These are phyloP conservation scores for Saturnispora silvae DNA, from an alignment of 805 yeast species.

Conservation along the genomic window DNA sequence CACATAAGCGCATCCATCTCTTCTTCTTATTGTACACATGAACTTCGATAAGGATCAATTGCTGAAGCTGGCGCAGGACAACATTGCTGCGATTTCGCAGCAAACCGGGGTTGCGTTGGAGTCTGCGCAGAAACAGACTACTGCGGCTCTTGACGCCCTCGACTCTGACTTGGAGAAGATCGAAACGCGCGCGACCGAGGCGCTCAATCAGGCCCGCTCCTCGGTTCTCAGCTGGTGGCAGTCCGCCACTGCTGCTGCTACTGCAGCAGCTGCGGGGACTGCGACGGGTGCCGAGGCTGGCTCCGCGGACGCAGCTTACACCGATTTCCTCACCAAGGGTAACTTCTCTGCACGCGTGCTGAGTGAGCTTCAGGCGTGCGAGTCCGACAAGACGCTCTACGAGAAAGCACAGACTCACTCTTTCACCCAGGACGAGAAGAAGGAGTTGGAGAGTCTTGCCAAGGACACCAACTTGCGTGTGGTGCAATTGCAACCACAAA, in stretches of 20 bases:
- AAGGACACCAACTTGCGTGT: background rate
- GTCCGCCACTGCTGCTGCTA: background rate
- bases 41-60: slow-evolving; percentile 2
- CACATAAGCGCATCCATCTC: too few relatives aligned
- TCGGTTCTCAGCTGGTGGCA: slow-evolving; percentile 3
- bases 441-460: background rate
- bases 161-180: slow-evolving; percentile 5
- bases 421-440: background rate
- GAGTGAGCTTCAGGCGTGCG: slow-evolving; percentile 3
- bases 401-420: background rate
- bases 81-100: background rate
- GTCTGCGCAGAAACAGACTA: slow-evolving; percentile 3
- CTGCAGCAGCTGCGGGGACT: background rate
- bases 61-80: slow-evolving; percentile 4
- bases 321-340: background rate
- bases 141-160: slow-evolving; percentile 1
- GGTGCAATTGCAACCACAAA: background rate
- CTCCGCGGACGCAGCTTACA: background rate
- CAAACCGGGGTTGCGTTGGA: too few relatives aligned
- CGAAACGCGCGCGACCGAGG: slow-evolving; percentile 4
- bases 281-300: background rate
- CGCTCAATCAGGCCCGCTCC: slow-evolving; percentile 1
- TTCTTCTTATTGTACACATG: too few relatives aligned
- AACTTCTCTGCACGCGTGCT: slow-evolving; percentile 4
- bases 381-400: slow-evolving; percentile 1